Conservation (phyloP, 768 basidiomycete species). For the Fomitopsis pulvina region DNA sequence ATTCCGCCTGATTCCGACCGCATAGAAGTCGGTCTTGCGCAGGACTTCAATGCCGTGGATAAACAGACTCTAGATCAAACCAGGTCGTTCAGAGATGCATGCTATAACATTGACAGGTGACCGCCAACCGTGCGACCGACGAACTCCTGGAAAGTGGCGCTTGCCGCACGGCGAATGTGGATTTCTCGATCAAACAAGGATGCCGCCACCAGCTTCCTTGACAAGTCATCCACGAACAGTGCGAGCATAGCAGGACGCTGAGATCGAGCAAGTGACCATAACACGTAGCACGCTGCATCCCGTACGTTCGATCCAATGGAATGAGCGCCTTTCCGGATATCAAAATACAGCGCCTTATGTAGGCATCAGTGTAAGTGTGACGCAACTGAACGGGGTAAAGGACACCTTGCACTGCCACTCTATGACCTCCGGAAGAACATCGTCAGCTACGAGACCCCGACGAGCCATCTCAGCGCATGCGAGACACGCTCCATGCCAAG, state of each 20-base stretch:
- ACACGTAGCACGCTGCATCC: conserved; percentile 88
- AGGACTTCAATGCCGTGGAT: conserved; percentile 93
- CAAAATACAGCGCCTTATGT: conserved; percentile 85
- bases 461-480: conserved; percentile 92
- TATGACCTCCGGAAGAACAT: conserved; percentile 56
- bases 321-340: conserved; percentile 86
- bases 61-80: conserved; percentile 62
- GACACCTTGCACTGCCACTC: conserved; percentile 77
- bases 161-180: conserved; percentile 90
- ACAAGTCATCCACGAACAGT: conserved; percentile 59
- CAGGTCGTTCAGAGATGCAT: not conserved
- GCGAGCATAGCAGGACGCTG: conserved; percentile 52
- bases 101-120: too few species aligned
- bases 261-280: conserved; percentile 90
- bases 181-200: conserved; percentile 91
- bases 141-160: conserved; percentile 95
- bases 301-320: conserved; percentile 93
- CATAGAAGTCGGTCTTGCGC: conserved; percentile 90
- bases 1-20: conserved; percentile 78
- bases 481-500: conserved; percentile 93
- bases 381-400: not conserved
- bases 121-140: conserved; percentile 83
- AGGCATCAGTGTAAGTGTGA: not conserved
- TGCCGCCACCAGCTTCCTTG: conserved; percentile 66
- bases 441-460: conserved; percentile 58